Conservation (phyloP, 1,284 basidiomycete species). For the Tilletia indica region DNA sequence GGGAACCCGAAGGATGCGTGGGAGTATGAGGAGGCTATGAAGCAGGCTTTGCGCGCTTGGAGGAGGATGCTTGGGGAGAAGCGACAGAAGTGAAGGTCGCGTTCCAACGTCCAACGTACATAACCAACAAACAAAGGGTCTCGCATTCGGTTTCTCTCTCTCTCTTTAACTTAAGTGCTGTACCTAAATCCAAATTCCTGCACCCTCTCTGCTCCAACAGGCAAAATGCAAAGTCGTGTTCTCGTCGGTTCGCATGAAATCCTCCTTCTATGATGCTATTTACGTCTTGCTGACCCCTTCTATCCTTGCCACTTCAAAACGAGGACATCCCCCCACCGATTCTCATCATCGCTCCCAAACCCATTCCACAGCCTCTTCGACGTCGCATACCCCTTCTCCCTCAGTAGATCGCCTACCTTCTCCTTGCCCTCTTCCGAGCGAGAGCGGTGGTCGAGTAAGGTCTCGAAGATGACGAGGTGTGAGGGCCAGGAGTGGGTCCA, state of each 20-base stretch:
- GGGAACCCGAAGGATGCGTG: conserved; percentile 62
- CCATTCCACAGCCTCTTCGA: conserved; percentile 66
- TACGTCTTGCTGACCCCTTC: neutral
- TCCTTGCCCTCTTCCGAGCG: conserved; percentile 36
- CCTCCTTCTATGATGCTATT: no score
- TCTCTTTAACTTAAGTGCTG: neutral
- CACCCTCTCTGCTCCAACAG: no score
- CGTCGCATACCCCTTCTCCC: conserved; percentile 67
- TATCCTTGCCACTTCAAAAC: neutral
- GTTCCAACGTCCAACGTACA: no score
- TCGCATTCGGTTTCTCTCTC: neutral
- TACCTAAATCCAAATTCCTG: neutral
- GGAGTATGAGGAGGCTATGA: conserved; percentile 62
- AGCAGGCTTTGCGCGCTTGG: conserved; percentile 59
- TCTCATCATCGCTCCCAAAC: conserved; percentile 15
- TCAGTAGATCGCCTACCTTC: conserved; percentile 62
- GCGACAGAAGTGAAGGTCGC: neutral
- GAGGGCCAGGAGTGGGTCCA: conserved; percentile 77
- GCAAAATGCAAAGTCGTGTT: no score
- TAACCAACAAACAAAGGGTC: no score
- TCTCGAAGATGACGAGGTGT: conserved; percentile 76
- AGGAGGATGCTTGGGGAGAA: conserved; percentile 11
- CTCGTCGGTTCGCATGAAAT: no score
- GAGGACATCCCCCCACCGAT: conserved; percentile 15
- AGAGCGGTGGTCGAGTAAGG: conserved; percentile 61